Base-by-base conservation (phyloP, 768 basidiomycete genomes). In the Trametes cubensis region DNA sequence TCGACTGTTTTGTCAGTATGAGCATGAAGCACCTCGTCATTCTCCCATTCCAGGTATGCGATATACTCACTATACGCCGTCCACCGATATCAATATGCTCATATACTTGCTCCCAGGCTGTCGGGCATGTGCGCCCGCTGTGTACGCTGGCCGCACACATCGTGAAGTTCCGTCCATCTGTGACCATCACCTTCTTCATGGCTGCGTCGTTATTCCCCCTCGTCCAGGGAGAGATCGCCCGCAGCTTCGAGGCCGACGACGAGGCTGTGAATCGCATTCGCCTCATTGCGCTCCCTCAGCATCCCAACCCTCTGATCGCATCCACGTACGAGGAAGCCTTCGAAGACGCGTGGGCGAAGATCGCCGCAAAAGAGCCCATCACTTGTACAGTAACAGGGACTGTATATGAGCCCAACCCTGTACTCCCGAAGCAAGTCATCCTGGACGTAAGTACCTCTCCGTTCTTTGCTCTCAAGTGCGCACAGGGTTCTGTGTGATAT, bases 121-220 rank as follows among this genome's bases (percentile, higher is more conserved):
- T 30, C 64, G 66, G 66, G 17, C 66, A 67, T 39, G 49, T 55
- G 6, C 55, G 66, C n/a, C 66, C 66, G 14, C 23, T 67, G 42
- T 67, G 61, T 51, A 56, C 42, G 14, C 50, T 56, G 15, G 40
- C 42, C 7, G 42, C 52, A 8, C 55, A 52, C 39, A 17, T 64
- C 18, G 55, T 44, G 25, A 39, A 51, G 39, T 26, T 55, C 17
- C 49, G 51, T 17, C 44, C 50, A 2, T 45, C 46, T 1, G 34
- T 62, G 10, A 50, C 28, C 2, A 13, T 63, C 18, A 63, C 62
- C 4, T 40, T 63, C 26, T 34, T 63, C 23, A 55, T 46, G 8
- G 45, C 46, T 6, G 10, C 21, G 17, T 26, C 41, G 13, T 47
- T 53, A 21, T 58, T 53, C 40, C 44, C 20, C 6, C 49, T 52